These are phyloP conservation scores for Astrothelium macrocarpum DNA, from an alignment of 495 filamentous ascomycete species.

Conservation along the genomic window DNA sequence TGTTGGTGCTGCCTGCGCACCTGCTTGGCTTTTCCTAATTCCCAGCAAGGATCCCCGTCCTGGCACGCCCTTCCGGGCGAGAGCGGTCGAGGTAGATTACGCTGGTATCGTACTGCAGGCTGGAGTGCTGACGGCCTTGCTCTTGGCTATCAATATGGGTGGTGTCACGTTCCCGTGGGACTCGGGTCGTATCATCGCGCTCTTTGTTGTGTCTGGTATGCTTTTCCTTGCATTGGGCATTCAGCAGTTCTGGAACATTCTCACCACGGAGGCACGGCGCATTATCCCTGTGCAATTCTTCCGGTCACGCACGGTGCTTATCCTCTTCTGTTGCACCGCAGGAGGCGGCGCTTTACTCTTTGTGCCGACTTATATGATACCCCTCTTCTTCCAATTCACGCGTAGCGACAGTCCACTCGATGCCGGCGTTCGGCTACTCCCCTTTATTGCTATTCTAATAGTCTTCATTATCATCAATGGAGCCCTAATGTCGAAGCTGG, in stretches of 20 bases:
- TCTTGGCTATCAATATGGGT: conserved; percentile 81
- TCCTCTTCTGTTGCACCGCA: neutral
- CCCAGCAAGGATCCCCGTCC: conserved; percentile 40
- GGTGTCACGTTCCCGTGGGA: conserved; percentile 61
- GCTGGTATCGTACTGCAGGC: neutral
- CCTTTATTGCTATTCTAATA: neutral
- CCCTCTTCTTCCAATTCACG: neutral
- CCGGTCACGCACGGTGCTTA: neutral
- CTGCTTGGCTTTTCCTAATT: conserved; percentile 48
- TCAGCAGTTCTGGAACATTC: conserved; percentile 57
- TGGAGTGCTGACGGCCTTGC: conserved; percentile 41
- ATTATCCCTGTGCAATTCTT: neutral
- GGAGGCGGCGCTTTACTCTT: neutral
- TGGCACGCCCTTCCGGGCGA: conserved; percentile 28
- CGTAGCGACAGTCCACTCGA: neutral
- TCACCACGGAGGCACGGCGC: neutral
- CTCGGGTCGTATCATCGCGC: conserved; percentile 55
- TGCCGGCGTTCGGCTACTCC: neutral
- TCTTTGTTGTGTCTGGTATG: conserved; percentile 60
- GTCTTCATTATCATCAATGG: neutral
- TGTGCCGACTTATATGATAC: neutral
- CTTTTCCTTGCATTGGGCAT: conserved; percentile 52
- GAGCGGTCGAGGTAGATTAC: conserved; percentile 3
- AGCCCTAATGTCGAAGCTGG: neutral
- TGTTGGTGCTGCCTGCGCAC: conserved; percentile 44